Evolutionary conservation across 331 rosid genomes (phyloP), one percentile per base, ranked within the genome.

Genomic region (Quercus lobata): DNA sequence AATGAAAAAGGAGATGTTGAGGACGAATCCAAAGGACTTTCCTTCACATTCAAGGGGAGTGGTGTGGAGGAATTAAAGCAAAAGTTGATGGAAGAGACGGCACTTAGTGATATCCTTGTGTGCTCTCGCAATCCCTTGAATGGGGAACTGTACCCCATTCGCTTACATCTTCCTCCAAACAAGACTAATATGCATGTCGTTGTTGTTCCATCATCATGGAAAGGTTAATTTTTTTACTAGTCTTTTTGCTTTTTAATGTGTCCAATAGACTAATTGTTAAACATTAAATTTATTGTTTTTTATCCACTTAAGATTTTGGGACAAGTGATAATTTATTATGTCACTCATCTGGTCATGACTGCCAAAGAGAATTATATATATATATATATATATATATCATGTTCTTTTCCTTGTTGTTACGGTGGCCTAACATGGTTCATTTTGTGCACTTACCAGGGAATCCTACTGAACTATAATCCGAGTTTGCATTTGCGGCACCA

Each of bases 91-190:
- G 87, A 89, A 56, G 93, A 92, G 80, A 84, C 89, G 0, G 89
- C 89, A n/a, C 85, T 81, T 1, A 69, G 74, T 52, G 89, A 88
- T 75, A 77, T 92, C 68, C 75, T 82, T n/a, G 97, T 90, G 18
- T 92, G 99, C 75, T 87, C 92, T 1, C 90, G 90, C 19, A 95
- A 90, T 78, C 97, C 95, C 11, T 81, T 94, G 44, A 94, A 72
- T 65, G 92, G 92, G 7, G 83, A 90, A 78, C 97, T 94, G 3
- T 90, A 84, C 76, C 97, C 97, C 1, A 91, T 92, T 55, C 92
- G 83, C 73, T 84, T 93, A 21, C 99, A 93, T 34, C 88, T 95
- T 53, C 99, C 97, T 55, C 99, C 99, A 6, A 89, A 91, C 84
- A 88, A 90, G 16, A 6, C 73, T 22, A 90, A 89, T 18, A 83